Evolutionary conservation across 345 rosid species (phyloP), one percentile per base, ranked within the genome.

Genomic region (Rhizophora mangle): DNA sequence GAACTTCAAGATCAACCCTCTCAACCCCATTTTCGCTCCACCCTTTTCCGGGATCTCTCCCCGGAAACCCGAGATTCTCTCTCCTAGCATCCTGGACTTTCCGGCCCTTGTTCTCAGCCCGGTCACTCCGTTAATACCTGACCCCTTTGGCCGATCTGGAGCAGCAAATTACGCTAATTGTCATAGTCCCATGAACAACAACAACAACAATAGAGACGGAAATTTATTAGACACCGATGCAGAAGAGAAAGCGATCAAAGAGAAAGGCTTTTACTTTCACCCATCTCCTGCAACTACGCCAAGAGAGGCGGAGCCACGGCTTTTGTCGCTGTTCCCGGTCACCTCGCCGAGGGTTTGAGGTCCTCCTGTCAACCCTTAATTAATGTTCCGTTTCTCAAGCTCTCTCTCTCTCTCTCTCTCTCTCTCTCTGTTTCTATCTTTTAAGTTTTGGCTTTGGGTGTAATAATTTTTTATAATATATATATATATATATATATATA

Each of bases 81-180:
- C 99, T 0, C 99, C 99, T 0, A 92, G 97, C 82, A 83, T 92
- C 24, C 89, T 95, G 22, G 98, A 95, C 63, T 90, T 95, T 75
- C 97, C 97, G 3, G 68, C 96, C 30, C 86, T 95, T 16, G 89
- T 78, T 5, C 88, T 90, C 66, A 92, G 98, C 68, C 99, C 99
- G 2, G 97, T 92, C 57, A 95, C 99, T 6, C 99, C 98, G 29
- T 76, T 95, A n/a, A 85, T 74, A 74, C 89, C 89, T 64, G 96
- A 92, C 85, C 99, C 99, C 61, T 95, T 95, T 81, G 79, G 79
- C 77, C 88, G 97, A 68, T 84, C 96, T 69, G 91, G 84, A 26
- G 21, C 80, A 4, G 72, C 77, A 0, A 80, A 77, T 58, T 80
- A 51, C 57, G 13, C 36, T 7, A 58, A 65, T 60, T 70, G 71